phyloP scores from a whole-genome alignment of 148 eudicot species.

The Cornus suecica region DNA sequence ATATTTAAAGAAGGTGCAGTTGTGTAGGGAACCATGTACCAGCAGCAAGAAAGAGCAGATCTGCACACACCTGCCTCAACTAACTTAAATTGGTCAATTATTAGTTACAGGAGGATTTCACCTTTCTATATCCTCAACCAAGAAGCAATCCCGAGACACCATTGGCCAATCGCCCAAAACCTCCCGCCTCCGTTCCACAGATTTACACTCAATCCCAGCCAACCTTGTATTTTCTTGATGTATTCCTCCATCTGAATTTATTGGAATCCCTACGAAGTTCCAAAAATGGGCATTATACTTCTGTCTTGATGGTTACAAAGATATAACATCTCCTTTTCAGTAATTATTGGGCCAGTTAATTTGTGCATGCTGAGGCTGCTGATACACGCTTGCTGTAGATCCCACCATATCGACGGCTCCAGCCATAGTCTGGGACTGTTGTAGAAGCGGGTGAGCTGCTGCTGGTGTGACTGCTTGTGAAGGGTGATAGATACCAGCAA shows the following conservation, averaged over 20 bases:
- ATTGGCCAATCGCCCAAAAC: constrained; percentile 10
- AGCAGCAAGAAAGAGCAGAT: constrained; percentile 27
- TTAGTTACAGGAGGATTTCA: constrained; percentile 24
- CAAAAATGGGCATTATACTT: constrained; percentile 22
- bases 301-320: constrained; percentile 19
- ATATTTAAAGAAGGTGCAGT: neutral
- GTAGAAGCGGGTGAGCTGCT: constrained; percentile 62
- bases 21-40: constrained; percentile 8
- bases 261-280: constrained; percentile 11
- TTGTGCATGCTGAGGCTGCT: constrained; percentile 71
- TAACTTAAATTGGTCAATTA: constrained; percentile 17
- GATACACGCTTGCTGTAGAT: constrained; percentile 51
- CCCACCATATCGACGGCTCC: constrained; percentile 59
- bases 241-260: constrained; percentile 14
- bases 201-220: constrained; percentile 29
- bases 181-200: constrained; percentile 26
- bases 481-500: constrained; percentile 62
- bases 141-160: constrained; percentile 21
- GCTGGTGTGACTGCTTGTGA: constrained; percentile 55
- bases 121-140: constrained; percentile 23
- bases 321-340: constrained; percentile 27
- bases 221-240: constrained; percentile 13
- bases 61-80: constrained; percentile 16
- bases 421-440: constrained; percentile 73
- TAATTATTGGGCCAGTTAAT: constrained; percentile 80